Evolutionary conservation across 768 basidiomycete genomes (phyloP).

Genomic region (Russula sp.): DNA sequence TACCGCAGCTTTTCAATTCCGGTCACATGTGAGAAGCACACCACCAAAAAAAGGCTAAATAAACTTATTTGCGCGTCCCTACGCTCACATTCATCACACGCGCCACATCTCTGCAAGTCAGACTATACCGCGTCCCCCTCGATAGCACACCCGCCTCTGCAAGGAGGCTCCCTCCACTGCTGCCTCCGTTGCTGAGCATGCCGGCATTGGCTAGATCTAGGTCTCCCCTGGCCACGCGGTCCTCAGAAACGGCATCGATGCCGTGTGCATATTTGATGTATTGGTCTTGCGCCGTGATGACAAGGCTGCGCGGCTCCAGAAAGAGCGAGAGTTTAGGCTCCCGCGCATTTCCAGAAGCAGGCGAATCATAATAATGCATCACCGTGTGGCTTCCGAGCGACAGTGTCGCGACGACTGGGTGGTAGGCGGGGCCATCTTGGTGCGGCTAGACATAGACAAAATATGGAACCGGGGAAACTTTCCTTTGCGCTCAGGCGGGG

Average conservation of each 20-base stretch:
- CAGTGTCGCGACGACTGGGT: slow-evolving; percentile 86
- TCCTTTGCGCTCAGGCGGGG: not conserved
- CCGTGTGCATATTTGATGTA: slow-evolving; percentile 79
- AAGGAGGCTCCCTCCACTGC: slow-evolving; percentile 35
- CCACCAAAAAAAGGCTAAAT: not conserved
- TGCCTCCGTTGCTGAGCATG: slow-evolving; percentile 44
- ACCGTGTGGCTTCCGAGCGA: slow-evolving; percentile 81
- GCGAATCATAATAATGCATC: slow-evolving; percentile 76
- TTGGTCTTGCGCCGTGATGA: slow-evolving; percentile 67
- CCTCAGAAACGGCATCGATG: slow-evolving; percentile 59
- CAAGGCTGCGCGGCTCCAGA: slow-evolving; percentile 80
- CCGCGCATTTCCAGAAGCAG: slow-evolving; percentile 45
- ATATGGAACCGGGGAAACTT: not conserved
- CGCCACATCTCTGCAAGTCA: slow-evolving; percentile 82
- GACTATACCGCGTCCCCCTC: slow-evolving; percentile 66
- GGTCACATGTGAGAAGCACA: not conserved
- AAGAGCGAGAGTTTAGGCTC: slow-evolving; percentile 68
- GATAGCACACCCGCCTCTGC: slow-evolving; percentile 49
- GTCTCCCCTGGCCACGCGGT: slow-evolving; percentile 40
- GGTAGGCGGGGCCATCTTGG: slow-evolving; percentile 87
- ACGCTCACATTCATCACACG: slow-evolving; percentile 44
- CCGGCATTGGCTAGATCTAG: slow-evolving; percentile 56
- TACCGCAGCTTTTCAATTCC: not conserved
- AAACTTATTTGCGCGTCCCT: not conserved
- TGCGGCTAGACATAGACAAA: slow-evolving; percentile 59